Conservation (phyloP, 1,284 basidiomycete genomes). For the Rugosomyces carneus region DNA sequence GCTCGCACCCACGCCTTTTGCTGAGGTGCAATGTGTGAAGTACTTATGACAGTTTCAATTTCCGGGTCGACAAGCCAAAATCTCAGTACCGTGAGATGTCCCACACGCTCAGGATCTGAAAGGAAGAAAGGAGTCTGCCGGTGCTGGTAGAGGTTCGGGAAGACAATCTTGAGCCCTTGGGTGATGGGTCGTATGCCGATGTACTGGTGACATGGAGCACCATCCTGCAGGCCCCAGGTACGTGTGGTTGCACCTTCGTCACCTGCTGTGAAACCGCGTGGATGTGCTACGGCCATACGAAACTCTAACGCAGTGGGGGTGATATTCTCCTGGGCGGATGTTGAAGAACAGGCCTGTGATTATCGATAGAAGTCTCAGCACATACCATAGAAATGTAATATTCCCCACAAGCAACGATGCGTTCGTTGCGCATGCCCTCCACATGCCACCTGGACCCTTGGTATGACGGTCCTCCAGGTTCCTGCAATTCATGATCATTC, state of each 20-base stretch:
- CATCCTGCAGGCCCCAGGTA: constrained; percentile 43
- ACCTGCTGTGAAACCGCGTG: constrained; percentile 33
- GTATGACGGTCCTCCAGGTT: constrained; percentile 33
- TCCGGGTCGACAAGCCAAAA: constrained; percentile 46
- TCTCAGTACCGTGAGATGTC: constrained; percentile 32
- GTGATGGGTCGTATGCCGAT: constrained; percentile 34
- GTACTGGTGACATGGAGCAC: constrained; percentile 41
- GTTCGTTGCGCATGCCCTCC: constrained; percentile 51
- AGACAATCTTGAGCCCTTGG: constrained; percentile 35
- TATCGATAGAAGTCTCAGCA: not conserved
- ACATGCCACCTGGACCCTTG: constrained; percentile 44
- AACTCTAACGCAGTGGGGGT: constrained; percentile 31
- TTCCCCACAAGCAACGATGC: constrained; percentile 42
- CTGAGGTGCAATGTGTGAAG: constrained; percentile 38
- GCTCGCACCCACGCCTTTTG: constrained; percentile 36
- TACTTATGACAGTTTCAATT: constrained; percentile 33
- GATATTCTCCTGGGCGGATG: constrained; percentile 34
- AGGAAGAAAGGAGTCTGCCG: constrained; percentile 31
- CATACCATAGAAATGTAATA: constrained; percentile 38
- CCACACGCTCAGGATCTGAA: constrained; percentile 28
- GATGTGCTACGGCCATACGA: constrained; percentile 44
- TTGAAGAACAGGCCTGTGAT: not conserved
- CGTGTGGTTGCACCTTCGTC: constrained; percentile 39
- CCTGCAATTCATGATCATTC: constrained; percentile 22
- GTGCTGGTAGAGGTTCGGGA: constrained; percentile 52